Percentiles rank a stretch among this genome's conserved stretches.
Evolutionary conservation across 2,329 filamentous ascomycete species (phyloP).

Genomic region (Colletotrichum costaricense): DNA sequence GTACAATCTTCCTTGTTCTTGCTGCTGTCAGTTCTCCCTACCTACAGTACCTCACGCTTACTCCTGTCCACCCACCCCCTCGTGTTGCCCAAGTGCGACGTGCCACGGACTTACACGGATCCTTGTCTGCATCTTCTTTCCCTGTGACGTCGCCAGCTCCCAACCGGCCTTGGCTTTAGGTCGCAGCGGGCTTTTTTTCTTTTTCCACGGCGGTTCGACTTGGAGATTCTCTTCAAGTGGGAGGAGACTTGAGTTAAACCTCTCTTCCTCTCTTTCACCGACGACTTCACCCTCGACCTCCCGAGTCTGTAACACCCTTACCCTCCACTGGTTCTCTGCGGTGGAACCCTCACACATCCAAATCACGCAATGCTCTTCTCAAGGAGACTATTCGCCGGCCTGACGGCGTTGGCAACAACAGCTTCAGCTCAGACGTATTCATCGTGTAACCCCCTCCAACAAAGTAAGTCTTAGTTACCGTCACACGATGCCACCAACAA

Average conservation of each 20-base stretch:
- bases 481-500: background rate
- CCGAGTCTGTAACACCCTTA: background rate
- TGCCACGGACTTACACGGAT: slow-evolving; percentile 33
- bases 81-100: slow-evolving; percentile 17
- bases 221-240: slow-evolving; percentile 19
- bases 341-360: background rate
- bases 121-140: slow-evolving; percentile 6
- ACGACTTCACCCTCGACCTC: background rate
- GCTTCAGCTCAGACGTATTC: slow-evolving; percentile 53
- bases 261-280: background rate
- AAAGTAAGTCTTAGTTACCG: slow-evolving; percentile 41
- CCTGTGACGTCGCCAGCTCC: slow-evolving; percentile 31
- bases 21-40: background rate
- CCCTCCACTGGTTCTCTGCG: background rate
- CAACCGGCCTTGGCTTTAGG: slow-evolving; percentile 5
- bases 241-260: background rate
- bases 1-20: slow-evolving; percentile 4
- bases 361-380: slow-evolving; percentile 30
- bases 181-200: background rate
- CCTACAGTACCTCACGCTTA: background rate
- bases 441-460: slow-evolving; percentile 50
- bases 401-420: slow-evolving; percentile 40
- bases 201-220: slow-evolving; percentile 1
- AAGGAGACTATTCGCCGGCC: slow-evolving; percentile 33
- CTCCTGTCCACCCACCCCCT: background rate